Base-by-base conservation (phyloP, 75 land plant species). In the Larix kaempferi region DNA sequence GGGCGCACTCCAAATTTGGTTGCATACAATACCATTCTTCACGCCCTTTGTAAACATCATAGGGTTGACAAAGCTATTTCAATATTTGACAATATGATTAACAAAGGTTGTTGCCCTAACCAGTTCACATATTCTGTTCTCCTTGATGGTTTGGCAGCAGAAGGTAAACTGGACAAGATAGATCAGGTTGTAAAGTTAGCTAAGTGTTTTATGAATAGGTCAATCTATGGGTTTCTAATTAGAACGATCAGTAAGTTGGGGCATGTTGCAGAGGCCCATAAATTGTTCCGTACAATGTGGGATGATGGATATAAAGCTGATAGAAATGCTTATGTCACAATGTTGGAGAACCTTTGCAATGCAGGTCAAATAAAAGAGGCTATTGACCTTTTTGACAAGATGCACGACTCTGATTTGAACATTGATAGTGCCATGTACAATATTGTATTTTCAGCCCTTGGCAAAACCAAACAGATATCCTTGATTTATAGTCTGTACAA, bases 21-120 rank as follows among this genome's bases (percentile, higher is more conserved):
- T 58, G 77, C 88, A 15, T 89, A 86, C 61, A 91, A 91, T 59
- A 91, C 94, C 33, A 82, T 87, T 77, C 77, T 91, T 76, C 77
- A 91, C 76, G 89, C 86, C 8, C 89, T 91, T 74, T 81, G 82
- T 57, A 87, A 78, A 74, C 77, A 84, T 56, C 75, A 79, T 12
- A 92, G 87, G 86, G 84, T 91, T 37, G 93, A 91, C 15, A 92
- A 91, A 57, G 84, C 83, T 11, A 80, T 96, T 61, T 57, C 74
- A 8, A 77, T 98, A 23, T 93, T 98, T 78, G 82, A 82, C 23
- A 85, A 95, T 79, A 98, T 98, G 99, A 86, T 91, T 10, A 84
- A 86, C 83, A 92, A 86, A n/a, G 88, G 92, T 56, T 91, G 93
- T 64, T 58, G 82, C 26, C 95, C 99, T 7, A 98, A 98, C 81